These are phyloP conservation scores for Yamadazyma oceani DNA, from an alignment of 1,139 yeast species.

Conservation along the genomic window DNA sequence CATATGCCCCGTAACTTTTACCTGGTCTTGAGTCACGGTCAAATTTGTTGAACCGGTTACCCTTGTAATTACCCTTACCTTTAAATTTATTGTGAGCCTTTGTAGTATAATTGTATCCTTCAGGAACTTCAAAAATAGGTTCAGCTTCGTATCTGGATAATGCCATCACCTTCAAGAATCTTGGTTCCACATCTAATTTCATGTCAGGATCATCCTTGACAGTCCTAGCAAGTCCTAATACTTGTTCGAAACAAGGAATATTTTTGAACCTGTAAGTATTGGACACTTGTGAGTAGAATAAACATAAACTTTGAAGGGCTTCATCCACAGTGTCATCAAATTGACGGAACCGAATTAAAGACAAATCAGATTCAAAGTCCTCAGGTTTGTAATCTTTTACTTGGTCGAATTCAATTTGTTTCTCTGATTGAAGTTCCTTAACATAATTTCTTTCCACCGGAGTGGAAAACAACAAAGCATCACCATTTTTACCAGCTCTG, in stretches of 20 bases:
- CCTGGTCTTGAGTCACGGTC: too few species aligned
- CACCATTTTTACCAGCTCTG: constrained; percentile 84
- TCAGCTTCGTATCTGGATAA: constrained; percentile 19
- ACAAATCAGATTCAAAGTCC: constrained; percentile 13
- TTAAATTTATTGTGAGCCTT: constrained; percentile 3
- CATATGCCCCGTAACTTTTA: constrained; percentile 20
- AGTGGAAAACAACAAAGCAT: constrained; percentile 53
- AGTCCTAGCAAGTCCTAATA: constrained; percentile 9
- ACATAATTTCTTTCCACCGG: constrained; percentile 49
- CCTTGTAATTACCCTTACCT: constrained; percentile 3
- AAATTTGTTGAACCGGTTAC: constrained; percentile 6
- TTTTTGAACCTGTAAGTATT: constrained; percentile 25
- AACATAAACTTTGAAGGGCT: constrained; percentile 26
- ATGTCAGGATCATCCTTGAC: constrained; percentile 3
- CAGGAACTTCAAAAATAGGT: constrained; percentile 23
- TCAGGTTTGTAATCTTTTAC: constrained; percentile 16
- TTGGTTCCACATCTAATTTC: constrained; percentile 1
- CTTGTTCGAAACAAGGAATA: constrained; percentile 8
- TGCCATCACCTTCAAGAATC: constrained; percentile 11
- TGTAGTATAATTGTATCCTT: constrained; percentile 14
- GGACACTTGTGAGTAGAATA: constrained; percentile 33
- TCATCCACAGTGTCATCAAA: constrained; percentile 13
- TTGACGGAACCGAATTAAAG: constrained; percentile 10
- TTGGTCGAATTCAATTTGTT: constrained; percentile 52
- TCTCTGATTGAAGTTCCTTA: constrained; percentile 38